These are phyloP conservation scores for Chenopodium formosanum DNA, from an alignment of 148 eudicot species.

Conservation along the genomic window DNA sequence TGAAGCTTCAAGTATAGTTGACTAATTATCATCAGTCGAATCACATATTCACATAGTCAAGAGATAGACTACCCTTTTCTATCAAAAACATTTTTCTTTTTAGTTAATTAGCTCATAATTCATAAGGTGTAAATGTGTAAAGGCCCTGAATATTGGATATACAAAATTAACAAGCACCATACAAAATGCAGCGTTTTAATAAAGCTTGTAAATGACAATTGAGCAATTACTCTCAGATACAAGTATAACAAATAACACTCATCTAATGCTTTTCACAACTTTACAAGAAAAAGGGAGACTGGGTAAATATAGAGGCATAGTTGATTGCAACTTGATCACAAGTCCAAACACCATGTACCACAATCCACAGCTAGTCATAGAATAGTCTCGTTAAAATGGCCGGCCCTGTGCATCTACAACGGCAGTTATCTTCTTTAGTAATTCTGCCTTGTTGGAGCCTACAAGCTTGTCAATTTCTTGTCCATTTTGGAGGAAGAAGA, in stretches of 20 bases:
- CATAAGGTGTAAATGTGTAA: not conserved
- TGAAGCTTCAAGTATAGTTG: too few relatives aligned
- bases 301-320: too few relatives aligned
- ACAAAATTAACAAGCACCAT: conserved; percentile 16
- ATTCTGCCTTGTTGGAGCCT: conserved; percentile 91
- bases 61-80: too few relatives aligned
- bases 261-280: conserved; percentile 14
- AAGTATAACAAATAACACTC: not conserved
- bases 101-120: too few relatives aligned
- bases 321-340: not conserved
- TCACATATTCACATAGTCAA: too few relatives aligned
- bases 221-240: not conserved
- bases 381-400: conserved; percentile 25
- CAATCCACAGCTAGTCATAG: not conserved
- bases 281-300: conserved; percentile 1
- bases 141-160: not conserved
- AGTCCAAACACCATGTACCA: not conserved
- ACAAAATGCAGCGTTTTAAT: not conserved
- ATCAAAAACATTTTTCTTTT: too few relatives aligned
- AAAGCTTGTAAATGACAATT: not conserved
- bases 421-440: conserved; percentile 69
- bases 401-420: conserved; percentile 43
- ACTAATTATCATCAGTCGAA: too few relatives aligned
- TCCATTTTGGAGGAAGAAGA: conserved; percentile 92
- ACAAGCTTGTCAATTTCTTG: conserved; percentile 89